Conservation (phyloP, 1,284 basidiomycete species). For the Sanghuangporus weigelae region DNA sequence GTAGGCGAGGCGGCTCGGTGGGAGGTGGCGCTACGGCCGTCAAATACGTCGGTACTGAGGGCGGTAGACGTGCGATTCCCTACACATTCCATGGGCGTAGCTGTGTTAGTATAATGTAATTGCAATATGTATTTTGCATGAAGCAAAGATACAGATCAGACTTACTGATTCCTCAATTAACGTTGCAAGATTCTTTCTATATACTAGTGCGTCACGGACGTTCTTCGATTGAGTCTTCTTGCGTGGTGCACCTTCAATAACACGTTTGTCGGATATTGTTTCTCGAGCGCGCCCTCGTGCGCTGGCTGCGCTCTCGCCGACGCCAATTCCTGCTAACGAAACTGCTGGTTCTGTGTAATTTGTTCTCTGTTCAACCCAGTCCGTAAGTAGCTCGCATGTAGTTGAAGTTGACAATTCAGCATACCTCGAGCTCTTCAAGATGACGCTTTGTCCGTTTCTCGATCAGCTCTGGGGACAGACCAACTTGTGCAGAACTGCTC, state of each 20-base stretch:
- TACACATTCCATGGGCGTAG: slow-evolving; percentile 24
- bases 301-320: slow-evolving; percentile 31
- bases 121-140: neutral
- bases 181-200: slow-evolving; percentile 68
- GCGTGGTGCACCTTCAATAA: slow-evolving; percentile 38
- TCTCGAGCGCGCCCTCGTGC: slow-evolving; percentile 65
- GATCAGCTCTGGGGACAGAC: slow-evolving; percentile 55
- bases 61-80: slow-evolving; percentile 53
- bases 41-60: slow-evolving; percentile 51
- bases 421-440: slow-evolving; percentile 77
- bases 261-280: slow-evolving; percentile 67
- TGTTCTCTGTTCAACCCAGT: slow-evolving; percentile 45
- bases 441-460: slow-evolving; percentile 70
- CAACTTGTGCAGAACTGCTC: neutral
- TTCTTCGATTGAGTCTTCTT: slow-evolving; percentile 80
- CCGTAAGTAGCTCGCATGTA: slow-evolving; percentile 6
- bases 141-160: neutral
- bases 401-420: slow-evolving; percentile 9
- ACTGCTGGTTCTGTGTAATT: slow-evolving; percentile 66
- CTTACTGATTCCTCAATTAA: slow-evolving; percentile 77
- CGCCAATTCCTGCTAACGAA: slow-evolving; percentile 30
- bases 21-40: slow-evolving; percentile 47
- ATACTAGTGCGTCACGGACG: slow-evolving; percentile 70
- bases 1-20: slow-evolving; percentile 42
- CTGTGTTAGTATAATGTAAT: neutral